phyloP scores from a whole-genome alignment of 2,329 filamentous ascomycete genomes.

The Talaromyces sp. region DNA sequence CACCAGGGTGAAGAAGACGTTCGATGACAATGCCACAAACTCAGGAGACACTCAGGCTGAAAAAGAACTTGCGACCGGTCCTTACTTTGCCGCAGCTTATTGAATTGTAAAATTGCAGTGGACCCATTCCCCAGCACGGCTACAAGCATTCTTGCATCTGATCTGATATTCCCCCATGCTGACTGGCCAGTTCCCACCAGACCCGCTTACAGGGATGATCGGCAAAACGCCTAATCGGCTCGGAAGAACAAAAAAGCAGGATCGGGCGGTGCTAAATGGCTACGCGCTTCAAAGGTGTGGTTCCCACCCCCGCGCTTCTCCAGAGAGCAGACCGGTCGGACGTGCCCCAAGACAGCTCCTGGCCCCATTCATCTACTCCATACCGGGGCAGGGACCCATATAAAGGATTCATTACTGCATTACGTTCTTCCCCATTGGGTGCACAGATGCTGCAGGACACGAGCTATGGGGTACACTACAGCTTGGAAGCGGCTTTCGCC shows the following conservation, averaged over 20 bases:
- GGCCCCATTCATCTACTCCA: background rate
- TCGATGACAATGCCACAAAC: background rate
- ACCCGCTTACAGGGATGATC: constrained; percentile 13
- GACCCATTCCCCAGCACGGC: background rate
- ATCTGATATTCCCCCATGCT: background rate
- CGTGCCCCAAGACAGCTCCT: no score
- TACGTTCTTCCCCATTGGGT: background rate
- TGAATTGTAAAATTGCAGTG: background rate
- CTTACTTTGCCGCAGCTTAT: background rate
- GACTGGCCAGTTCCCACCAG: background rate
- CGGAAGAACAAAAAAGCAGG: constrained; percentile 4
- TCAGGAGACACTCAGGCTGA: background rate
- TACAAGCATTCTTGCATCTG: background rate
- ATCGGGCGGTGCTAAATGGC: constrained; percentile 13
- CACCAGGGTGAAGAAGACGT: background rate
- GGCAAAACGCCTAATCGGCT: constrained; percentile 22
- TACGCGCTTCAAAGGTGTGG: constrained; percentile 26
- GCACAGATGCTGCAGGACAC: background rate
- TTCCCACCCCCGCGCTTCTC: constrained; percentile 19
- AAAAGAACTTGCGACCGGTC: background rate
- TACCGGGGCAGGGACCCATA: constrained; percentile 16
- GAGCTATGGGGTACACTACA: constrained; percentile 43
- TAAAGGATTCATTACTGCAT: constrained; percentile 8
- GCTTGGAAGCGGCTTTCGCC: constrained; percentile 49
- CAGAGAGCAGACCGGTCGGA: constrained; percentile 1